Evolutionary conservation across 306 rosid species (phyloP).

Genomic region (Vicia villosa): DNA sequence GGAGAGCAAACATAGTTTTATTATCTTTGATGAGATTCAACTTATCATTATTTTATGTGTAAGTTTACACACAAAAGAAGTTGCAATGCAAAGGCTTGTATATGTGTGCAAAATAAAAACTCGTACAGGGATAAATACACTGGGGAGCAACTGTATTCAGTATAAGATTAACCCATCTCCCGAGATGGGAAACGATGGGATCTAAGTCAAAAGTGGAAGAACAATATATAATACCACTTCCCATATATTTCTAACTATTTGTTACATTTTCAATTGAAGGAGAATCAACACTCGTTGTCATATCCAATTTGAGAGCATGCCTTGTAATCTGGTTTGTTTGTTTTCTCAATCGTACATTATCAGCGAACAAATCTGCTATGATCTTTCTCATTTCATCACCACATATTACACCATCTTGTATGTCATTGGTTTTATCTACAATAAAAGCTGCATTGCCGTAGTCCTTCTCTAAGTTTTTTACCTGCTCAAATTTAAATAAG

Average conservation of each 20-base stretch:
- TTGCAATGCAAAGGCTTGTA: conserved; percentile 35
- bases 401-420: conserved; percentile 37
- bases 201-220: conserved; percentile 33
- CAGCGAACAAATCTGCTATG: conserved; percentile 62
- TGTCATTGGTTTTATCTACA: conserved; percentile 46
- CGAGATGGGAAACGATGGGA: conserved; percentile 40
- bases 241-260: conserved; percentile 45
- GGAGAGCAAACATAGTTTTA: background rate
- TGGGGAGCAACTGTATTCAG: conserved; percentile 41
- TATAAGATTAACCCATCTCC: conserved; percentile 39
- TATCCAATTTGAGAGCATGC: conserved; percentile 50
- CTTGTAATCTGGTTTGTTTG: conserved; percentile 61
- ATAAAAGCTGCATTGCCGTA: conserved; percentile 39
- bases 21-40: conserved; percentile 14
- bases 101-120: conserved; percentile 33
- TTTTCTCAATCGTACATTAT: conserved; percentile 81
- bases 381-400: conserved; percentile 70
- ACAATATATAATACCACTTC: conserved; percentile 43
- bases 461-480: conserved; percentile 56
- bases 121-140: conserved; percentile 43
- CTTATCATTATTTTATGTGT: conserved; percentile 38
- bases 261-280: conserved; percentile 43
- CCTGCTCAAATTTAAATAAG: conserved; percentile 56
- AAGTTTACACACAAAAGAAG: conserved; percentile 36
- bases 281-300: conserved; percentile 47